Base-by-base conservation (phyloP, 306 rosid species). In the Prosopis cineraria region DNA sequence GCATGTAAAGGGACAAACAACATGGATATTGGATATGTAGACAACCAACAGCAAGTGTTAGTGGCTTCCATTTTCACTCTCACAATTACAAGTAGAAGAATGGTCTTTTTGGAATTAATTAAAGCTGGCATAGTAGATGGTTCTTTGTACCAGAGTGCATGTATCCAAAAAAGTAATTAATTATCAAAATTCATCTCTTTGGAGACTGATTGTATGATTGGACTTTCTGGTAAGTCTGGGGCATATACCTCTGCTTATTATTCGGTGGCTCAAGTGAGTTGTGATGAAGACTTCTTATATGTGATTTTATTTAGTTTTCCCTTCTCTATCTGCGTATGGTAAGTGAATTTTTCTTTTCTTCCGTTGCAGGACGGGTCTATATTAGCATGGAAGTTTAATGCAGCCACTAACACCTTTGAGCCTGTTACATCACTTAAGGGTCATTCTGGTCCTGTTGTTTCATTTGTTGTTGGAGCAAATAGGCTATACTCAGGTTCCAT, bases 401-500 rank as follows among this genome's bases (percentile, higher is more conserved):
- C 75, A 8, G 96, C 16, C 30, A n/a, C 90, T 70, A 92, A 88
- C 79, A 62, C 82, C 80, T 93, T 95, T 33, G 98, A 95, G 84
- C 98, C 98, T 55, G 97, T 85, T 78, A 90, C 97, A 72, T 88
- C 97, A 25, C 97, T 93, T 68, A 88, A 17, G 39, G 97, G 93
- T 43, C 98, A 95, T 78, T 69, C 93, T 3, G 93, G 84, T 47
- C 85, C 90, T 31, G 98, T 95, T 79, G 93, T 95, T 83, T 92
- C 98, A 30, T 87, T 95, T 82, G 96, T 93, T 75, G 97, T 91
- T 67, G 98, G 98, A 77, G 98, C 93, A 69, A 95, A 91, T 84
- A 89, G 96, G 80, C 98, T 95, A 45, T 95, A 92, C 86, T 95
- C 98, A 59, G 98, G 98, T 52, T 95, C 98, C 73, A 95, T 95